Base-by-base conservation (phyloP, 1,284 basidiomycete genomes). In the Marasmius oreades region DNA sequence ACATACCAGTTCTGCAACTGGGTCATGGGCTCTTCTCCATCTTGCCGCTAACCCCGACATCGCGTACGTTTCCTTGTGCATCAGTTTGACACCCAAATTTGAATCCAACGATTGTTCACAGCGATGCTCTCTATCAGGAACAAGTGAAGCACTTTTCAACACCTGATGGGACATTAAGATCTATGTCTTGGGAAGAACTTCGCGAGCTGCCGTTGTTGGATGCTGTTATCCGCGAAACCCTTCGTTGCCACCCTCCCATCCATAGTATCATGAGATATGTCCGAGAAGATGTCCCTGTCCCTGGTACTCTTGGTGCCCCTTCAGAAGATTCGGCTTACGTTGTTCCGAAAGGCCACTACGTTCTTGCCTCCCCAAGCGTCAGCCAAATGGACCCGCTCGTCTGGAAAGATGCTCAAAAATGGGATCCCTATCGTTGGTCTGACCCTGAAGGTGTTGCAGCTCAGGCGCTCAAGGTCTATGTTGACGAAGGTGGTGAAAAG, bases 1-100 rank as follows among this genome's bases (percentile, higher is more conserved):
- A 74, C 97, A 99, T 76, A 99, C 97, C 0, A 93, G 90, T 64
- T 95, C 94, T 18, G 91, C 96, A 0, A 92, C 93, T 10, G 86
- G 86, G 23, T 88, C 93, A 4, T 99, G 97, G 97, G 73, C 89
- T n/a, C 77, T 99, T 39, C 82, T 98, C 50, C 93, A 97, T 65
- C 73, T 99, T 20, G 96, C 94, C n/a, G 76, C 84, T 62, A 80
- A 87, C 55, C 84, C 84, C 1, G 86, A 93, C 24, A 67, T 96
- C 59, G 85, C 85, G 89, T 92, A 67, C 67, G 86, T 82, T 1
- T 12, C 23, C 6, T 36, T 24, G 14, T 55, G 33, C n/a, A 23
- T 60, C 18, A 59, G 50, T n/a, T 1, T 33, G 18, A 24, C 10
- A 56, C 55, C 2, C 11, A 22, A 31, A n/a, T 26, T 45, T 20